Conservation (phyloP, 1,284 basidiomycete genomes). For the Bondarzewia mesenterica region DNA sequence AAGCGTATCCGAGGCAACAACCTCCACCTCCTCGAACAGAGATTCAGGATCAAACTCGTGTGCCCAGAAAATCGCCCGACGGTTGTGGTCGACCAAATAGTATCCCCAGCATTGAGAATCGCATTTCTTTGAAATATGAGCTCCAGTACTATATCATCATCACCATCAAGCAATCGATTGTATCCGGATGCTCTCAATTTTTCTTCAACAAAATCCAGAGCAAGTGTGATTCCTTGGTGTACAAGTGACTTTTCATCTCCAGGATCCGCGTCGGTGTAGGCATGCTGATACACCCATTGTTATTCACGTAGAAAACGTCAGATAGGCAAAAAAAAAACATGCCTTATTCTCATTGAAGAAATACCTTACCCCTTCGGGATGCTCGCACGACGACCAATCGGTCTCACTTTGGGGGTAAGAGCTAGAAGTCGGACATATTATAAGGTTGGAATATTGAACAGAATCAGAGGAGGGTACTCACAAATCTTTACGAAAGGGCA, state of each 20-base stretch:
- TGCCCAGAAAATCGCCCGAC: background rate
- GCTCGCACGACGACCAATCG: background rate
- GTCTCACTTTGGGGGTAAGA: background rate
- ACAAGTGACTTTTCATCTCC: background rate
- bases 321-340: background rate
- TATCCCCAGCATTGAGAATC: background rate
- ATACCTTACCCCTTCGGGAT: background rate
- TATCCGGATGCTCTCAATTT: background rate
- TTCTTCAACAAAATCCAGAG: no score
- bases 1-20: background rate
- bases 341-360: background rate
- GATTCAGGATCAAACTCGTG: background rate
- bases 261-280: background rate
- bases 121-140: background rate
- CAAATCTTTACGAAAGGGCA: no score
- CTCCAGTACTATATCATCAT: background rate
- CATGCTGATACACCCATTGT: background rate
- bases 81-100: constrained; percentile 2
- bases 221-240: background rate
- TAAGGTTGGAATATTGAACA: no score
- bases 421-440: background rate
- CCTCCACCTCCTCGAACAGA: background rate
- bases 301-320: background rate
- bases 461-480: no score
- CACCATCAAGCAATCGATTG: background rate